These are phyloP conservation scores for Dentipellis fragilis DNA, from an alignment of 768 basidiomycete genomes.

Conservation along the genomic window DNA sequence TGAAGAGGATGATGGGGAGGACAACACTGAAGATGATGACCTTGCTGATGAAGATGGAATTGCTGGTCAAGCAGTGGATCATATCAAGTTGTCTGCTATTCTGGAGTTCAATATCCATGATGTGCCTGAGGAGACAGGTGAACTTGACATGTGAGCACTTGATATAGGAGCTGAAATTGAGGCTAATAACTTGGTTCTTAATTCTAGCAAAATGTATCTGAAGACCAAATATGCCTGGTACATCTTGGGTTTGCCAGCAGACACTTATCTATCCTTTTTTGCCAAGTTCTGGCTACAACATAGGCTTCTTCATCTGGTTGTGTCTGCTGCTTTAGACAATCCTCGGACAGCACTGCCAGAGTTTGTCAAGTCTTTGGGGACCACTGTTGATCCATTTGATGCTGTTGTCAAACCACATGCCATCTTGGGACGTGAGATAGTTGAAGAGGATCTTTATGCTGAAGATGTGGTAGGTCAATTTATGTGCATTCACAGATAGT, in stretches of 20 bases:
- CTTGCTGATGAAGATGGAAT: neutral
- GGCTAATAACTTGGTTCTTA: neutral
- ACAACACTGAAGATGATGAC: constrained; percentile 1
- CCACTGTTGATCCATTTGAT: constrained; percentile 21
- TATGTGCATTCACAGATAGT: neutral
- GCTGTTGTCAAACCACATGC: constrained; percentile 20
- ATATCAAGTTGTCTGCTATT: constrained; percentile 33
- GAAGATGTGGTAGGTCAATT: constrained; percentile 35
- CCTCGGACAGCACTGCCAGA: constrained; percentile 10
- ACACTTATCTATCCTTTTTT: constrained; percentile 35
- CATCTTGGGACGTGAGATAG: constrained; percentile 36
- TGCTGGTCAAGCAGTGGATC: constrained; percentile 12
- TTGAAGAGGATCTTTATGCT: constrained; percentile 30
- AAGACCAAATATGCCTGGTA: constrained; percentile 62
- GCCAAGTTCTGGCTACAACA: constrained; percentile 39
- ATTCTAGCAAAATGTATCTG: constrained; percentile 49
- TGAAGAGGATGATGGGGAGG: constrained; percentile 15
- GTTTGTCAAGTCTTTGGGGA: constrained; percentile 27
- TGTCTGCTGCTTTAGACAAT: constrained; percentile 17
- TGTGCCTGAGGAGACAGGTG: constrained; percentile 16
- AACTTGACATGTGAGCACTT: constrained; percentile 37
- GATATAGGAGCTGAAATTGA: neutral
- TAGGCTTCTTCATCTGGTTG: constrained; percentile 37
- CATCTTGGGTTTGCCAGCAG: constrained; percentile 43
- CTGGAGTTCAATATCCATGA: constrained; percentile 39